Evolutionary conservation across 805 yeast species (phyloP).

Genomic region (Candida golubevii): DNA sequence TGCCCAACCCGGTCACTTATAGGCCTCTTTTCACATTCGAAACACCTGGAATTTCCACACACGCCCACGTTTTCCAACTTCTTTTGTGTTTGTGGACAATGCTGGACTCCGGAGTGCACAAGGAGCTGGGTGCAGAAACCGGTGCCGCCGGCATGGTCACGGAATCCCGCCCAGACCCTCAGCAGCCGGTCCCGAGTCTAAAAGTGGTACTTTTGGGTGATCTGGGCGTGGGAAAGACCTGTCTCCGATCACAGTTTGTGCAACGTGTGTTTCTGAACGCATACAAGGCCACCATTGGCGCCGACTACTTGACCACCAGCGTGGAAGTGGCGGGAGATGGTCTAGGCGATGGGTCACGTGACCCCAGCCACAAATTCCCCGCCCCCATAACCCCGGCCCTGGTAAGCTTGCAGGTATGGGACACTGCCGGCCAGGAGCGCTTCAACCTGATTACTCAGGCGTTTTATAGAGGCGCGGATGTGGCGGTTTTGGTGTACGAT

Average conservation of each 20-base stretch:
- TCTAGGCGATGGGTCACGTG: background rate
- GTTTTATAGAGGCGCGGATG: constrained; percentile 57
- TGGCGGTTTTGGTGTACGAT: constrained; percentile 51
- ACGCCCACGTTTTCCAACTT: too few relatives aligned
- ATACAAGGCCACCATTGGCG: constrained; percentile 57
- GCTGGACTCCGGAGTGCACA: too few relatives aligned
- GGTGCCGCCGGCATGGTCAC: background rate
- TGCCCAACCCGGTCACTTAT: too few relatives aligned
- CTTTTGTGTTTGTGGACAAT: too few relatives aligned
- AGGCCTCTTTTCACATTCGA: too few relatives aligned
- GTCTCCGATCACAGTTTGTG: constrained; percentile 50
- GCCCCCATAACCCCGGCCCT: background rate
- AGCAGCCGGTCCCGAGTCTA: constrained; percentile 18
- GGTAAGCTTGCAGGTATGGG: constrained; percentile 53
- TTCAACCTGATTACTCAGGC: constrained; percentile 49
- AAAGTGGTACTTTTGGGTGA: constrained; percentile 57
- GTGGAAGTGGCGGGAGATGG: constrained; percentile 15
- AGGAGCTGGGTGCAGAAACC: too few relatives aligned
- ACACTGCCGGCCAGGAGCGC: constrained; percentile 46
- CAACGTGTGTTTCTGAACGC: constrained; percentile 53
- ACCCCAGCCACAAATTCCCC: background rate
- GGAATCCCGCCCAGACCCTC: background rate
- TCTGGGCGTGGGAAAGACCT: constrained; percentile 58
- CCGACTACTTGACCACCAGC: constrained; percentile 49
- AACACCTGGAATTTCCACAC: too few relatives aligned